Base-by-base conservation (phyloP, 2,329 filamentous ascomycete genomes). In the Aphanocladium album region DNA sequence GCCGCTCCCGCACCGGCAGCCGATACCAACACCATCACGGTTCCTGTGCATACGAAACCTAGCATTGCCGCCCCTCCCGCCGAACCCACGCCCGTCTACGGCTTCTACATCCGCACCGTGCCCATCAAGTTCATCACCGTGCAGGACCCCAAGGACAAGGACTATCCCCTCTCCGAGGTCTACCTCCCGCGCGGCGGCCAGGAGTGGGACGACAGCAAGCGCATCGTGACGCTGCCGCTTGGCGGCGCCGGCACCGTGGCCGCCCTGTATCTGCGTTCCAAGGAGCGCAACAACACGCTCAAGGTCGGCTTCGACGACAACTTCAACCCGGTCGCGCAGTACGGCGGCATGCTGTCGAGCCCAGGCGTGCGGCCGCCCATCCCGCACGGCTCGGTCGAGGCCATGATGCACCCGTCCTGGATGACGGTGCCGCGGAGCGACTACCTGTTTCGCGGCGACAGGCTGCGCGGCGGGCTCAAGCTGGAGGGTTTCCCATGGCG, bases 231-330 rank as follows among this genome's bases (percentile, higher is more conserved):
- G 14, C 52, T 62, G 25, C 61, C 61, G 7, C 12, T 45, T 12
- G 61, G 61, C 12, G 53, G 30, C 17, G 33, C 51, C 25, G 57
- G 57, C 25, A 62, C 61, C 23, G 57, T 54, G 12, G 57, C 41
- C 16, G 46, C 33, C 2, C 47, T 62, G 39, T 57, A 37, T 27
- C 19, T 37, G 25, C 30, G 39, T 6, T 27, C n/a, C 35, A 19
- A 2, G 43, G 41, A n/a, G 27, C 53, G 41, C 41, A 56, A 30
- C 53, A 35, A 56, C 41, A 11, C 45, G 19, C 45, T 60, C n/a
- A 62, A 60, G 30, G 49, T 62, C 12, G 61, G 61, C 14, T 62
- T 62, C 33, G 57, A 62, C 43, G 17, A 3, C 25, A 25, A 60
- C 39, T 62, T 62, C 57, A 60, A 60, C 23, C 61, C 57, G 11